Evolutionary conservation across 2,329 filamentous ascomycete genomes (phyloP).

Genomic region (Leptodontidium sp.): DNA sequence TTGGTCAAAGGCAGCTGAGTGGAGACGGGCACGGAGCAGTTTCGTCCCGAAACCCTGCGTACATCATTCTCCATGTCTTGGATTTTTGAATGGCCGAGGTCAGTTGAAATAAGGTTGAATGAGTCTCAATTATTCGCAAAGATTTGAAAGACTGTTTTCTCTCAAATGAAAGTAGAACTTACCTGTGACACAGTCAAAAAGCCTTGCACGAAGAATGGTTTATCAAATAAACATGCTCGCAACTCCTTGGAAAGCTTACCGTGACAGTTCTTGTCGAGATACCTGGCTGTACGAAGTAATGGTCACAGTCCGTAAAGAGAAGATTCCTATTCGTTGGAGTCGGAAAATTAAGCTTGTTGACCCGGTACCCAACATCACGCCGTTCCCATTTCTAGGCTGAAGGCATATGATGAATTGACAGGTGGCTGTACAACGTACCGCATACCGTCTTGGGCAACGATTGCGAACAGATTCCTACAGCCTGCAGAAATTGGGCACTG

Average conservation of each 20-base stretch:
- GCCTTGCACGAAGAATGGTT: no score
- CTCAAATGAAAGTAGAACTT: background rate
- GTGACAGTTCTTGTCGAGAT: background rate
- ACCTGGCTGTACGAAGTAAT: no score
- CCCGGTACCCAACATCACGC: background rate
- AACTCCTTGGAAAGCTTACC: background rate
- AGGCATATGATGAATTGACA: background rate
- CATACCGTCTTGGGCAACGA: background rate
- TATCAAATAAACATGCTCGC: background rate
- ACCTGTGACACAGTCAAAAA: no score
- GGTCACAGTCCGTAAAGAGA: slow-evolving; percentile 5
- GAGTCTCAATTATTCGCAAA: slow-evolving; percentile 5
- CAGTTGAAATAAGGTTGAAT: background rate
- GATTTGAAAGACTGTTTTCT: background rate
- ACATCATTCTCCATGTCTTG: background rate
- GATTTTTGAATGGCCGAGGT: background rate
- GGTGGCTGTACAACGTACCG: background rate
- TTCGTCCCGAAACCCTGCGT: slow-evolving; percentile 2
- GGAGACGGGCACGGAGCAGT: background rate
- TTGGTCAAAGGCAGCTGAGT: background rate
- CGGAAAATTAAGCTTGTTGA: background rate
- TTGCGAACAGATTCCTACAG: background rate
- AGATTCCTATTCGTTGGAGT: background rate
- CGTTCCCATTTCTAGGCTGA: background rate
- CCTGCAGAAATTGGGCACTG: no score